Evolutionary conservation across 805 yeast species (phyloP).

Genomic region (Yarrowia sp.): DNA sequence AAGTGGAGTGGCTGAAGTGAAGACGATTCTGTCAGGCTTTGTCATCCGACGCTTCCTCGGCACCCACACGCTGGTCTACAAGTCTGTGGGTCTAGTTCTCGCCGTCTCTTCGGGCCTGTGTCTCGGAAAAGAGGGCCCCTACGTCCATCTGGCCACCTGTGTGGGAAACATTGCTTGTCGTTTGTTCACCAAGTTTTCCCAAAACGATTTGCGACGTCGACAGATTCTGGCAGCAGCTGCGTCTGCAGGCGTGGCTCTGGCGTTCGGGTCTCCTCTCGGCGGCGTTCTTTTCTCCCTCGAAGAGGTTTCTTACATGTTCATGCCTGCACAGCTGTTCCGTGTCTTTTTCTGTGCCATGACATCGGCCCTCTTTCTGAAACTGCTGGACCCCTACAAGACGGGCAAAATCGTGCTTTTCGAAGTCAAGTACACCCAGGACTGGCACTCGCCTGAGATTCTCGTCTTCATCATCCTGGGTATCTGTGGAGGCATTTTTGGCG

Average conservation of each 20-base stretch:
- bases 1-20: conserved; percentile 68
- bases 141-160: conserved; percentile 65
- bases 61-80: conserved; percentile 58
- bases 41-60: conserved; percentile 62
- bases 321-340: conserved; percentile 61
- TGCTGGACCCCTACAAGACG: conserved; percentile 65
- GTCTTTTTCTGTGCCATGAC: conserved; percentile 63
- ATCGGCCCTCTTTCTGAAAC: conserved; percentile 59
- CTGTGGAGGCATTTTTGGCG: conserved; percentile 63
- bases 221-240: conserved; percentile 64
- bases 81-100: conserved; percentile 57
- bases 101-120: conserved; percentile 65
- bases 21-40: conserved; percentile 65
- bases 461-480: conserved; percentile 58
- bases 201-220: conserved; percentile 59
- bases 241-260: conserved; percentile 65
- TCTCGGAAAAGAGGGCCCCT: conserved; percentile 69
- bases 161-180: conserved; percentile 63
- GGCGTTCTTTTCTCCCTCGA: conserved; percentile 65
- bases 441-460: conserved; percentile 59
- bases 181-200: conserved; percentile 55
- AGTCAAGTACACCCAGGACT: conserved; percentile 58
- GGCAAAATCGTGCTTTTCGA: conserved; percentile 65
- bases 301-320: conserved; percentile 62
- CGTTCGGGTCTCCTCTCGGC: conserved; percentile 67